These are phyloP conservation scores for Astragalus glycyphyllos DNA, from an alignment of 306 rosid species.

Conservation along the genomic window DNA sequence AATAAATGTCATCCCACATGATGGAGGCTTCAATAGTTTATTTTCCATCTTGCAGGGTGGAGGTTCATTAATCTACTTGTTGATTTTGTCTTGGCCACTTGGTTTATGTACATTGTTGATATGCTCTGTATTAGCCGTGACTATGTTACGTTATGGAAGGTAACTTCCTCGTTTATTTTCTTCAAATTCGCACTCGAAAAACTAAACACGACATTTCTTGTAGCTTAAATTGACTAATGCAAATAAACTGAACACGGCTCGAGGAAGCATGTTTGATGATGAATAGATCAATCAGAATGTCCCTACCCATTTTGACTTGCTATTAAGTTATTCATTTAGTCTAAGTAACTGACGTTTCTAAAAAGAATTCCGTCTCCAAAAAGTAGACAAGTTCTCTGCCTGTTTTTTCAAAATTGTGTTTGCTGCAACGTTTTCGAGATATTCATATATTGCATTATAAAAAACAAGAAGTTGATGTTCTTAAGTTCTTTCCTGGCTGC, in stretches of 20 bases:
- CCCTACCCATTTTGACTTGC: background rate
- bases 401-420: slow-evolving; percentile 13
- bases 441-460: slow-evolving; percentile 8
- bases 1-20: slow-evolving; percentile 22
- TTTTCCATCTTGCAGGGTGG: slow-evolving; percentile 62
- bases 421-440: slow-evolving; percentile 16
- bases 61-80: slow-evolving; percentile 82
- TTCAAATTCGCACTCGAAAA: slow-evolving; percentile 1
- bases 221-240: slow-evolving; percentile 11
- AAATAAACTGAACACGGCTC: background rate
- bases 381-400: slow-evolving; percentile 13
- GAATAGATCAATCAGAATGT: slow-evolving; percentile 25
- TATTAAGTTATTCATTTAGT: slow-evolving; percentile 24
- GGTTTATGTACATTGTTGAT: slow-evolving; percentile 79
- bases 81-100: slow-evolving; percentile 88
- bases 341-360: slow-evolving; percentile 19
- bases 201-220: too few species aligned
- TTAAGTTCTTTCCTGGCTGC: background rate
- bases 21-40: slow-evolving; percentile 39
- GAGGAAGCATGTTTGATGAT: slow-evolving; percentile 21
- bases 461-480: slow-evolving; percentile 1
- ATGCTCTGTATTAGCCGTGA: slow-evolving; percentile 73
- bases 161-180: slow-evolving; percentile 46
- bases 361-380: slow-evolving; percentile 34
- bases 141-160: slow-evolving; percentile 86